Percentiles rank a stretch among this genome's conserved stretches.
phyloP scores from a whole-genome alignment of 306 rosid genomes.

The Trifolium pratense region DNA sequence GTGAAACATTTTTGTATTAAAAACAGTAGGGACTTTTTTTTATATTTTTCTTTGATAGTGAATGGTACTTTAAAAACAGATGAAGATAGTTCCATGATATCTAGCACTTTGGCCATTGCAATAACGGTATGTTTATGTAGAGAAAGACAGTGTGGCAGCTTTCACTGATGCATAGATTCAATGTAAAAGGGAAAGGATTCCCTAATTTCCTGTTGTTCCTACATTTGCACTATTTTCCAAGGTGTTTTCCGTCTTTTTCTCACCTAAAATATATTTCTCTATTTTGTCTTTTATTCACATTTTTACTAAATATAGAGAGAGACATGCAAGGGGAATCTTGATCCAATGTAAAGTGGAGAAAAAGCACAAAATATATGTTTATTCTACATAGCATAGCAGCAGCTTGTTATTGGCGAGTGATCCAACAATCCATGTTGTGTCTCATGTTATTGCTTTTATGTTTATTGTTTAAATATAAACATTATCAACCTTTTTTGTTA shows the following conservation, averaged over 20 bases:
- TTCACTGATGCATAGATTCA: background rate
- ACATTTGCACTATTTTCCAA: too few species aligned
- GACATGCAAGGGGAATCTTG: too few species aligned
- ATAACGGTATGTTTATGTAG: background rate
- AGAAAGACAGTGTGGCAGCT: background rate
- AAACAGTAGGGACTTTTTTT: background rate
- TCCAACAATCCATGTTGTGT: background rate
- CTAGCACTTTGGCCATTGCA: background rate
- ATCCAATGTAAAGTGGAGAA: background rate
- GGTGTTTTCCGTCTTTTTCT: too few species aligned
- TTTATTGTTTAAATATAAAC: conserved; percentile 8
- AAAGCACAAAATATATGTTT: background rate
- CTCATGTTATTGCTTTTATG: background rate
- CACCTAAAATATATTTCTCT: too few species aligned
- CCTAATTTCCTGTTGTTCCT: too few species aligned
- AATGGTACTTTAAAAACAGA: conserved; percentile 1
- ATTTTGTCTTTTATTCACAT: too few species aligned
- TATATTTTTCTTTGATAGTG: conserved; percentile 2
- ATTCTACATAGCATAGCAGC: background rate
- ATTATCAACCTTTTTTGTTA: background rate
- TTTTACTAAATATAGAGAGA: too few species aligned
- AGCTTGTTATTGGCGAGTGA: background rate
- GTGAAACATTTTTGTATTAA: too few species aligned
- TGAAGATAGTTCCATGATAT: conserved; percentile 26
- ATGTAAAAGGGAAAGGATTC: background rate